These are phyloP conservation scores for Dentipellis sp. DNA, from an alignment of 768 basidiomycete genomes.

Conservation along the genomic window DNA sequence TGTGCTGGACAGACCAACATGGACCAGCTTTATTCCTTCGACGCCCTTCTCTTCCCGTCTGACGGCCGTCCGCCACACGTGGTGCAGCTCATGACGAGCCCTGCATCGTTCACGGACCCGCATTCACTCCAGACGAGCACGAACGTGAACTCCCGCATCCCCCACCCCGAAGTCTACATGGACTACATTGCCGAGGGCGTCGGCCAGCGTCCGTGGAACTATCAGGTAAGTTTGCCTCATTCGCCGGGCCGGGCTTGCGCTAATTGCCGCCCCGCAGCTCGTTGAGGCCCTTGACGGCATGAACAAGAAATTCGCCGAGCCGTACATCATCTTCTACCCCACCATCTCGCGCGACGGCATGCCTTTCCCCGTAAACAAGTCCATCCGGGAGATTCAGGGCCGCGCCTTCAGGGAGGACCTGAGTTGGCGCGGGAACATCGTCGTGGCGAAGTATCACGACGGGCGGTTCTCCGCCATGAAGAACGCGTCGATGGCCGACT, in stretches of 20 bases:
- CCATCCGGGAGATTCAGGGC: constrained; percentile 68
- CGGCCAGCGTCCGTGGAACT: constrained; percentile 62
- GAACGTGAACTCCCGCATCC: constrained; percentile 46
- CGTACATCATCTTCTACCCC: constrained; percentile 79
- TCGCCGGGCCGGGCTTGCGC: not conserved
- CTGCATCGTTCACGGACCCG: constrained; percentile 14
- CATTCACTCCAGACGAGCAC: constrained; percentile 20
- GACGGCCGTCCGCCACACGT: constrained; percentile 72
- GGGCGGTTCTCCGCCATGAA: constrained; percentile 43
- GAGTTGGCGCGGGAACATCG: constrained; percentile 76
- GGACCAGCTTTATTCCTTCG: constrained; percentile 56
- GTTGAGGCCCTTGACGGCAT: constrained; percentile 73
- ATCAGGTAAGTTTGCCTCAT: constrained; percentile 39
- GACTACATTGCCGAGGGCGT: constrained; percentile 74
- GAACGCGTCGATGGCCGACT: constrained; percentile 76
- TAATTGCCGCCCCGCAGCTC: constrained; percentile 30
- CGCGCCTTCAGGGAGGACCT: constrained; percentile 43
- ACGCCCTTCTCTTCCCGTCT: constrained; percentile 70
- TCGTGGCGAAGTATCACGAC: constrained; percentile 62
- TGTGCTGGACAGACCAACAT: constrained; percentile 26
- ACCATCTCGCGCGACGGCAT: constrained; percentile 67
- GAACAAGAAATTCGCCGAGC: constrained; percentile 68
- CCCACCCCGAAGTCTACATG: constrained; percentile 82
- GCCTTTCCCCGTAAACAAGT: constrained; percentile 75
- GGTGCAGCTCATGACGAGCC: constrained; percentile 70